Base-by-base conservation (phyloP, 1,139 yeast genomes). In the Zygoascus sp. region DNA sequence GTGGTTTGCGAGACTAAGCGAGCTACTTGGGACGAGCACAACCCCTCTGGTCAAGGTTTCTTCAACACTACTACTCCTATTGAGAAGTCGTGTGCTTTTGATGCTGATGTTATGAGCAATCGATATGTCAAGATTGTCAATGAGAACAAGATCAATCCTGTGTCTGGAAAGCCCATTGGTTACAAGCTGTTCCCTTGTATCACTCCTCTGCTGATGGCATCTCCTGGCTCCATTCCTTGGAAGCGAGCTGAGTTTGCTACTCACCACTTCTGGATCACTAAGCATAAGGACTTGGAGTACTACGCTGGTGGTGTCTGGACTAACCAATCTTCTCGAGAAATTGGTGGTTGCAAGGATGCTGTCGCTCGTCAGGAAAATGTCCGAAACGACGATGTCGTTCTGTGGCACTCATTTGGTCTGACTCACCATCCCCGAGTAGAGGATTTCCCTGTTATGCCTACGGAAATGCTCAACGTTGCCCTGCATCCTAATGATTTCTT, bases 391-490 rank as follows among this genome's bases (percentile, higher is more conserved):
- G 94, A 87, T 59, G 66, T 82, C 54, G 94, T 87, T 49, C 81
- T 87, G 48, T 87, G 95, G 95, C 88, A 89, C 58, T 85, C 95
- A 43, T 68, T 87, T 64, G 94, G 90, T 25, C 77, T 87, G 70
- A 87, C 95, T 21, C 96, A 87, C 65, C 79, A 86, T 61, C 95
- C 95, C 58, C 78, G 90, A 61, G 83, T 83, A 30, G 96, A 87
- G 70, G 95, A 87, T 67, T 87, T 85, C 84, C 95, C 95, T 46
- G 94, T 87, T 52, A 87, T 87, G 96, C 94, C 95, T 38, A 85
- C 81, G 50, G 95, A 87, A 70, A 52, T 53, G 58, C 70, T 77
- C 65, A 82, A 76, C 63, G 80, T 86, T 57, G 76, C 79, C 53
- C 74, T 87, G 53, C 74, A 76, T 46, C 96, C 96, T 46, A 70